Evolutionary conservation across 2,329 filamentous ascomycete species (phyloP).

Genomic region (Cordyceps cicadae): DNA sequence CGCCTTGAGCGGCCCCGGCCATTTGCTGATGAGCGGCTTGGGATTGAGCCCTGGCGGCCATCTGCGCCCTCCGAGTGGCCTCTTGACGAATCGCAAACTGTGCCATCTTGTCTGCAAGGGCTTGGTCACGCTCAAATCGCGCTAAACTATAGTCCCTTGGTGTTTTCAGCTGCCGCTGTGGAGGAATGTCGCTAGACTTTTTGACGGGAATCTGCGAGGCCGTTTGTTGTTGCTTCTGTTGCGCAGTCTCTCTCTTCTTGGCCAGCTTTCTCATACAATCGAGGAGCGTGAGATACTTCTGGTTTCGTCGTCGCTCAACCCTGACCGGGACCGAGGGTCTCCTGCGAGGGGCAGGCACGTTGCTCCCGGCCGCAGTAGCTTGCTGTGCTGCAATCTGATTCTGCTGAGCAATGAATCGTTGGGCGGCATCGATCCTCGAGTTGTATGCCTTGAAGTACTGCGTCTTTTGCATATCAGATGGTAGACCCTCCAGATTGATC

Average conservation of each 20-base stretch:
- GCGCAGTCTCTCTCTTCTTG: conserved; percentile 80
- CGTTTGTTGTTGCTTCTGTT: conserved; percentile 86
- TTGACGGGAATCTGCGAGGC: conserved; percentile 67
- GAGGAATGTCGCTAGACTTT: conserved; percentile 62
- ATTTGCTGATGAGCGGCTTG: conserved; percentile 33
- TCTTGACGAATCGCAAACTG: conserved; percentile 53
- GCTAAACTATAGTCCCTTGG: conserved; percentile 86
- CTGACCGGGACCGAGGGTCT: conserved; percentile 71
- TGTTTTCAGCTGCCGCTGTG: conserved; percentile 55
- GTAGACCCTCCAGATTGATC: conserved; percentile 84
- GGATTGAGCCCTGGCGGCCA: conserved; percentile 39
- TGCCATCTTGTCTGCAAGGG: conserved; percentile 51
- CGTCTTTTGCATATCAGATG: conserved; percentile 88
- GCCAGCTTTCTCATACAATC: conserved; percentile 93
- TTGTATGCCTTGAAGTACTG: conserved; percentile 80
- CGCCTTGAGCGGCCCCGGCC: conserved; percentile 14
- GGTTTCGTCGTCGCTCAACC: conserved; percentile 79
- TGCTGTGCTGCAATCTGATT: conserved; percentile 45
- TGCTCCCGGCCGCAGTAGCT: conserved; percentile 32
- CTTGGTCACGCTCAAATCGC: conserved; percentile 77
- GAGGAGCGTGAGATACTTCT: conserved; percentile 79
- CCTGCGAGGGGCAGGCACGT: conserved; percentile 41
- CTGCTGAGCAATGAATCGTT: conserved; percentile 45
- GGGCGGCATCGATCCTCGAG: conserved; percentile 50
- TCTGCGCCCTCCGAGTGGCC: conserved; percentile 40